Evolutionary conservation across 495 filamentous ascomycete species (phyloP).

Genomic region (Daldinia vernicosa): DNA sequence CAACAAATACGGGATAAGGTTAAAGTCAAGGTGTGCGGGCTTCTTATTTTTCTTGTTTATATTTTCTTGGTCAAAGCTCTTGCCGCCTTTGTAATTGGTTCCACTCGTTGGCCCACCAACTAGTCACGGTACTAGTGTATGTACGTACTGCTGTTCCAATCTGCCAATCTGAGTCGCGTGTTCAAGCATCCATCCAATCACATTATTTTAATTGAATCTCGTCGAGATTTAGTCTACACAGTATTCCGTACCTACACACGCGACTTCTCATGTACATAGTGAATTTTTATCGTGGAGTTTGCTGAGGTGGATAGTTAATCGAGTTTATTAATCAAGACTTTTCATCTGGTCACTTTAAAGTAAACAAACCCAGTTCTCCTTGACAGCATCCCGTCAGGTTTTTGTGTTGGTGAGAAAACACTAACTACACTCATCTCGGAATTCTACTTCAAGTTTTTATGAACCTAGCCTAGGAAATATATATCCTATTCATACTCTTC

Average conservation of each 20-base stretch:
- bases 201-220: not conserved
- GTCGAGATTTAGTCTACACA: not conserved
- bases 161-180: not conserved
- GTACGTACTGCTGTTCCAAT: not conserved
- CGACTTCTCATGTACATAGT: not conserved
- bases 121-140: no score
- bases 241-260: not conserved
- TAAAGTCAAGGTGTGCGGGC: conserved; percentile 13
- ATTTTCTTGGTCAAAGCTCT: conserved; percentile 47
- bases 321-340: not conserved
- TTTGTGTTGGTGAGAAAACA: no score
- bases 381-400: no score
- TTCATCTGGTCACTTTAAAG: not conserved
- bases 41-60: conserved; percentile 44
- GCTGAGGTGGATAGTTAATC: not conserved
- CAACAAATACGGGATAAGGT: conserved; percentile 12
- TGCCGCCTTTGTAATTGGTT: conserved; percentile 2
- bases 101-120: conserved; percentile 44
- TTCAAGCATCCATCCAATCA: not conserved
- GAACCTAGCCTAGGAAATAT: no score
- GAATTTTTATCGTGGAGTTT: not conserved
- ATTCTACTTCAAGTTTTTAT: no score
- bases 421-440: no score
- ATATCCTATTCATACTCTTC: not conserved
- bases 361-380: not conserved